Percentiles rank a stretch among this genome's conserved stretches.
These are phyloP conservation scores for Paramecium sonneborni DNA, from an alignment of 73 alveolate species.

Conservation along the genomic window DNA sequence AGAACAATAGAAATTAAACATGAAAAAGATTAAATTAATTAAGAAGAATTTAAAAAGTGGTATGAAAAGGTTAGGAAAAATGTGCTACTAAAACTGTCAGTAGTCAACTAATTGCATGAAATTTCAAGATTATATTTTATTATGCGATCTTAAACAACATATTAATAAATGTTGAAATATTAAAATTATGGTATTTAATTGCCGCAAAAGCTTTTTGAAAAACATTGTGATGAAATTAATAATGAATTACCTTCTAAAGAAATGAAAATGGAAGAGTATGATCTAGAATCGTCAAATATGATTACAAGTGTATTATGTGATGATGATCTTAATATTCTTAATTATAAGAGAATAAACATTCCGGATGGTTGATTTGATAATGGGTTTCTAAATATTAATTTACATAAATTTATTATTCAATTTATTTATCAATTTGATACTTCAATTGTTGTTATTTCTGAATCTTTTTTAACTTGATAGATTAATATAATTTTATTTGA, in stretches of 20 bases:
- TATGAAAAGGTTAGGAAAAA: not conserved
- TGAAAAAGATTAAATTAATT: not conserved
- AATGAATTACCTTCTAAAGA: slow-evolving; percentile 2
- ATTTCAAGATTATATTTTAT: not conserved
- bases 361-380: not conserved
- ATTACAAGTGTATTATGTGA: not conserved
- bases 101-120: not conserved
- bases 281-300: not conserved
- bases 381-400: too few species aligned
- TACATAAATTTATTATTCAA: too few species aligned
- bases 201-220: not conserved
- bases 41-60: slow-evolving; percentile 25
- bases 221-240: not conserved
- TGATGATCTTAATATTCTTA: not conserved
- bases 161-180: not conserved
- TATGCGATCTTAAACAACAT: not conserved
- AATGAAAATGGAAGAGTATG: not conserved
- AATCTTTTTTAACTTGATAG: too few species aligned
- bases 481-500: too few species aligned
- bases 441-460: too few species aligned
- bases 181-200: not conserved
- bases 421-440: too few species aligned
- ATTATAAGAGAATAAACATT: not conserved
- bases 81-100: not conserved
- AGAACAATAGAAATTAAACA: not conserved